Base-by-base conservation (phyloP, 192 early-diverging fungal species). In the Ambispora gerdemannii region DNA sequence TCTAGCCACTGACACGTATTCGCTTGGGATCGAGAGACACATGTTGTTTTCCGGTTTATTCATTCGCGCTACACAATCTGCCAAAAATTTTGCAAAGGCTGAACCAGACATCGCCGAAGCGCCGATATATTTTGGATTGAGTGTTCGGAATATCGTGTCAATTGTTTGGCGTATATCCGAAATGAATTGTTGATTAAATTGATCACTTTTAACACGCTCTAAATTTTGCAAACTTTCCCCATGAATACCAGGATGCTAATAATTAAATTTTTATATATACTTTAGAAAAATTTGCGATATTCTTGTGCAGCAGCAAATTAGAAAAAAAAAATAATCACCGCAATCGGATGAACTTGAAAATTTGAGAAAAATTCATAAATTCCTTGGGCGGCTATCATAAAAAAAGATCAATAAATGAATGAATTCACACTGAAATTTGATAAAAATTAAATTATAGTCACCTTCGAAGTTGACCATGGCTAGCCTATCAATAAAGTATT, bases 81-180 rank as follows among this genome's bases (percentile, higher is more conserved):
- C 17, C 34, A 70, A 33, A 58, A 70, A 70, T 36, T 36, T 36
- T 30, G 67, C 34, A 25, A 53, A 70, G 20, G 67, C 17, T 15
- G 38, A 2, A 6, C 67, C 67, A 38, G 33, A n/a, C 67, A 70
- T 70, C 6, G 20, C 25, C 1, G 34, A 58, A 1, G 32, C n/a
- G 1, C 53, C 67, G 19, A 70, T 70, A 58, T 70, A 70, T 25
- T 70, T 70, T 38, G 67, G 67, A 32, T 24, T 0, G 13, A 56
- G 53, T 3, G 11, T 70, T 3, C 25, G 17, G 17, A 38, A 27
- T 38, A 70, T 58, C 17, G 17, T 11, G 8, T 33, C 38, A 28
- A 70, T 34, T 2, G 67, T 4, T 20, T 3, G 4, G 13, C 17
- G n/a, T 3, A 43, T 22, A 15, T 58, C 53, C 2, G 3, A 10